Evolutionary conservation across 2,329 filamentous ascomycete genomes (phyloP).

Genomic region (Trichoderma sp.): DNA sequence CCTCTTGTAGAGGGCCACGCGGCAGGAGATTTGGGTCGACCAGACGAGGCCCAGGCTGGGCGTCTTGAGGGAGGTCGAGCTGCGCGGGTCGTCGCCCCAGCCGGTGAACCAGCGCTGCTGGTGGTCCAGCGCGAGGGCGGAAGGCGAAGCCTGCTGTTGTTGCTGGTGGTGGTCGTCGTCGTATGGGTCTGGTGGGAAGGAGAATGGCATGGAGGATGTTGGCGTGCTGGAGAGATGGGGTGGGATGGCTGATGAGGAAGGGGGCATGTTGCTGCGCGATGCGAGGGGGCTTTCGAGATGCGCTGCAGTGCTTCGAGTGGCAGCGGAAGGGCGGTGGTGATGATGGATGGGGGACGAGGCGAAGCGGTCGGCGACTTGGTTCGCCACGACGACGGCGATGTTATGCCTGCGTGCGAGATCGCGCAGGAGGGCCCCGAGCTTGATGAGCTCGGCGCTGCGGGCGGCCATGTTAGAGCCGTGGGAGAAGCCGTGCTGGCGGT

Average conservation of each 20-base stretch:
- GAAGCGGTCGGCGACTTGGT: slow-evolving; percentile 94
- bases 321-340: background rate
- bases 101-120: slow-evolving; percentile 95
- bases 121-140: slow-evolving; percentile 75
- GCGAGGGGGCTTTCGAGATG: slow-evolving; percentile 53
- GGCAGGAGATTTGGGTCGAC: slow-evolving; percentile 83
- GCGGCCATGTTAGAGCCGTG: slow-evolving; percentile 66
- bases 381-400: slow-evolving; percentile 86
- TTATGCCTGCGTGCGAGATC: slow-evolving; percentile 72
- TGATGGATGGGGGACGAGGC: slow-evolving; percentile 30
- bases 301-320: background rate
- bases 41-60: slow-evolving; percentile 86
- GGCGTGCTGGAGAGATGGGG: slow-evolving; percentile 41
- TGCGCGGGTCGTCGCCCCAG: slow-evolving; percentile 74
- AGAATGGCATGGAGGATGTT: slow-evolving; percentile 43
- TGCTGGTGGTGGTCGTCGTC: slow-evolving; percentile 25
- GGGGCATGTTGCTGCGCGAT: slow-evolving; percentile 47
- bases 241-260: slow-evolving; percentile 35
- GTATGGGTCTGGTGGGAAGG: slow-evolving; percentile 35
- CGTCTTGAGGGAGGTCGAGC: slow-evolving; percentile 66
- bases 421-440: slow-evolving; percentile 74
- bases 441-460: slow-evolving; percentile 74
- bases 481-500: slow-evolving; percentile 54
- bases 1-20: slow-evolving; percentile 77
- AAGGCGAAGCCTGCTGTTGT: slow-evolving; percentile 39